Evolutionary conservation across 768 basidiomycete species (phyloP).

Genomic region (Russula foetens): DNA sequence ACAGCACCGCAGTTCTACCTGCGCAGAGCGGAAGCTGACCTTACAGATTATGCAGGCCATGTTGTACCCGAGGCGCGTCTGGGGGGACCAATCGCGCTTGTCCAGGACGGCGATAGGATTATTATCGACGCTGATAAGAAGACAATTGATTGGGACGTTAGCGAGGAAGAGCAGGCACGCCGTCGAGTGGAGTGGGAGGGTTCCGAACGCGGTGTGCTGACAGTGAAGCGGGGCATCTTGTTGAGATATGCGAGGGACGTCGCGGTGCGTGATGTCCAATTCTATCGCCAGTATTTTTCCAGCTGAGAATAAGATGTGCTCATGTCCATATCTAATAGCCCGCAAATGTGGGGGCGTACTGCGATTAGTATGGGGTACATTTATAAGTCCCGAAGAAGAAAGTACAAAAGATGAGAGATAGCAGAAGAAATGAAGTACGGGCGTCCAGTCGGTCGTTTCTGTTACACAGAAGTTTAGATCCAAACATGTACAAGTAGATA

Average conservation of each 20-base stretch:
- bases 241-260: slow-evolving; percentile 81
- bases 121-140: slow-evolving; percentile 60
- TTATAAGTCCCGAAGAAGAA: neutral
- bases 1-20: neutral
- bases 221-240: slow-evolving; percentile 66
- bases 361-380: slow-evolving; percentile 39
- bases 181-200: slow-evolving; percentile 64
- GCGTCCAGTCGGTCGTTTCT: neutral
- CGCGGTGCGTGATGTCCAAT: slow-evolving; percentile 42
- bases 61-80: slow-evolving; percentile 59
- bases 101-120: slow-evolving; percentile 75
- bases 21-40: neutral
- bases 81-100: slow-evolving; percentile 83
- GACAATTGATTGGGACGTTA: slow-evolving; percentile 66
- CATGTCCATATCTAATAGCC: slow-evolving; percentile 45
- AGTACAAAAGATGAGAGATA: neutral
- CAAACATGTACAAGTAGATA: neutral
- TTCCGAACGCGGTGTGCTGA: slow-evolving; percentile 53
- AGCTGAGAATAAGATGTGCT: neutral
- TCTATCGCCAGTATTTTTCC: neutral
- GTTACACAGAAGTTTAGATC: neutral
- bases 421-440: neutral
- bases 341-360: slow-evolving; percentile 75
- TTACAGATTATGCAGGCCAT: slow-evolving; percentile 37
- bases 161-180: slow-evolving; percentile 51